Conservation (phyloP, 805 yeast species). For the Ogataea parapolymorpha region DNA sequence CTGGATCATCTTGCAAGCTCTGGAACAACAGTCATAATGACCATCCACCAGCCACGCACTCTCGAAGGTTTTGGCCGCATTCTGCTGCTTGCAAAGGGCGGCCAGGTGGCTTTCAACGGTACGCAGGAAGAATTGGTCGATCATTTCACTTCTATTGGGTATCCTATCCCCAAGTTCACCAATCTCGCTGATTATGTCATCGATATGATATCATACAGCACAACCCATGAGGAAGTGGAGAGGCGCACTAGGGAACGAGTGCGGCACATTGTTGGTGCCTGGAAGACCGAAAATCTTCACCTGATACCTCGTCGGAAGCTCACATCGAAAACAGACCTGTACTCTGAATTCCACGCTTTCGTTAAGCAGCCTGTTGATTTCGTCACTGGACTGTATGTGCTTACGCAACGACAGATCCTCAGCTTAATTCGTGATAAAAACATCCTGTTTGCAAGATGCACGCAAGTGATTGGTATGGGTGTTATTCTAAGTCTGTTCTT, state of each 20-base stretch:
- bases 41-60: conserved; percentile 83
- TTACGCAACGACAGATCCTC: conserved; percentile 37
- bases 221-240: conserved; percentile 43
- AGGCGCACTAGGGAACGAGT: conserved; percentile 39
- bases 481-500: conserved; percentile 65
- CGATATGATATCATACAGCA: conserved; percentile 62
- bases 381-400: conserved; percentile 32
- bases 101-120: conserved; percentile 68
- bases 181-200: conserved; percentile 74
- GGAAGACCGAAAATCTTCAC: conserved; percentile 29
- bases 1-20: conserved; percentile 54
- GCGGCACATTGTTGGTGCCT: conserved; percentile 33
- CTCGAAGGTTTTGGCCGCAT: conserved; percentile 66
- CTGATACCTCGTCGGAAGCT: conserved; percentile 4
- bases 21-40: conserved; percentile 65
- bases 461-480: conserved; percentile 63
- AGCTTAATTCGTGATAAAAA: conserved; percentile 52
- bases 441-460: conserved; percentile 58
- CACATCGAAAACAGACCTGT: conserved; percentile 16
- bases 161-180: conserved; percentile 53
- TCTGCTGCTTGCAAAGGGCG: conserved; percentile 71
- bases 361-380: conserved; percentile 33
- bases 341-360: conserved; percentile 27
- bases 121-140: conserved; percentile 40
- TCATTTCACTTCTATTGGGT: conserved; percentile 50